phyloP scores from a whole-genome alignment of 257 asterid genomes.

The Primulina huaijiensis region DNA sequence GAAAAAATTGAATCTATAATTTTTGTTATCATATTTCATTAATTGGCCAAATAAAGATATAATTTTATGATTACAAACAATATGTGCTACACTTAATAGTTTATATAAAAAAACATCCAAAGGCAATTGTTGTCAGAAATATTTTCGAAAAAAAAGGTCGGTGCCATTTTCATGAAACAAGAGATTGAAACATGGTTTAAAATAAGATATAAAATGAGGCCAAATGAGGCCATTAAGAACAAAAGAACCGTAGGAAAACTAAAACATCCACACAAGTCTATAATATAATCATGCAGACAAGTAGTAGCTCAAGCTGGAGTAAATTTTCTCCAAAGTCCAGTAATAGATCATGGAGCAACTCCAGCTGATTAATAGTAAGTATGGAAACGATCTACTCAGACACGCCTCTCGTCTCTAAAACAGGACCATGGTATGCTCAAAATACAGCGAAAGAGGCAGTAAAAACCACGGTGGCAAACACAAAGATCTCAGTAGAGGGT shows the following conservation, averaged over 20 bases:
- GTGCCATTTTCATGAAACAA: too few relatives aligned
- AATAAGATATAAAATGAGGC: neutral
- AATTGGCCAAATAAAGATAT: too few relatives aligned
- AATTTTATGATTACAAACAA: too few relatives aligned
- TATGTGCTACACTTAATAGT: too few relatives aligned
- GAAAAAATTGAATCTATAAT: too few relatives aligned
- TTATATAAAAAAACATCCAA: too few relatives aligned
- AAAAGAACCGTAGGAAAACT: neutral
- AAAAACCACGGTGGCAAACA: slow-evolving; percentile 16
- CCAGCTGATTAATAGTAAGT: slow-evolving; percentile 12
- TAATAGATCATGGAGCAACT: neutral
- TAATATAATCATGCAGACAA: neutral
- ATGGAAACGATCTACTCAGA: neutral
- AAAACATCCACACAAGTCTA: neutral
- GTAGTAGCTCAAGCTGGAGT: slow-evolving; percentile 11
- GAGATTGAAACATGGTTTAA: too few relatives aligned
- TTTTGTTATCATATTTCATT: too few relatives aligned
- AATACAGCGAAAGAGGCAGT: slow-evolving; percentile 28
- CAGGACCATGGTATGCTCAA: slow-evolving; percentile 24
- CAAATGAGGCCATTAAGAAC: neutral
- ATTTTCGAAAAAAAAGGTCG: too few relatives aligned
- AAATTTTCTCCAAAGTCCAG: neutral
- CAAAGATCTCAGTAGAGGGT: slow-evolving; percentile 20
- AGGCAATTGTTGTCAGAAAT: too few relatives aligned
- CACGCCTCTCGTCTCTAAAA: slow-evolving; percentile 1